Percentiles rank a stretch among this genome's conserved stretches.
phyloP scores from a whole-genome alignment of 768 basidiomycete species.

The Kwoniella pini region DNA sequence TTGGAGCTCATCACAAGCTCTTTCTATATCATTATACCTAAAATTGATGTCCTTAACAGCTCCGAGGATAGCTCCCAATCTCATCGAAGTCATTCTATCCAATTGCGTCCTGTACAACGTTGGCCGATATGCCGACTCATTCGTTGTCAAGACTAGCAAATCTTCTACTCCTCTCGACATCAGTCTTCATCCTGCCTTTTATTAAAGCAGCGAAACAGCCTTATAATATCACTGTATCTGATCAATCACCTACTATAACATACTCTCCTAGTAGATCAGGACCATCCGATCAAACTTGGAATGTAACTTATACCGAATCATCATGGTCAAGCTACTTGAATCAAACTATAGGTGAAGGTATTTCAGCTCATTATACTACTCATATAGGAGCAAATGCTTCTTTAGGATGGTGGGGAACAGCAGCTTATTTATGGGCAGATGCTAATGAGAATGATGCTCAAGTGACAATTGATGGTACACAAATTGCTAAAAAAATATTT shows the following conservation, averaged over 20 bases:
- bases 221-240: slow-evolving; percentile 18
- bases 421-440: slow-evolving; percentile 13
- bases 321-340: slow-evolving; percentile 4
- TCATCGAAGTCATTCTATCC: too few relatives aligned
- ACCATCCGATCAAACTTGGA: slow-evolving; percentile 7
- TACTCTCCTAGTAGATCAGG: slow-evolving; percentile 7
- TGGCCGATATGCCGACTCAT: neutral
- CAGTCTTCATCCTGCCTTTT: neutral
- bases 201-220: neutral
- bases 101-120: neutral
- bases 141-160: neutral
- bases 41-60: too few relatives aligned
- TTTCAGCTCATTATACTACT: slow-evolving; percentile 14
- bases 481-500: neutral
- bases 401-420: slow-evolving; percentile 14
- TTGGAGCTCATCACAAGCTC: too few relatives aligned
- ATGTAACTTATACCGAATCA: slow-evolving; percentile 12
- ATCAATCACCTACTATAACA: slow-evolving; percentile 23
- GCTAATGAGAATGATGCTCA: neutral
- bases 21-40: too few relatives aligned
- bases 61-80: too few relatives aligned
- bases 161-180: neutral
- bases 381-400: slow-evolving; percentile 12
- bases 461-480: slow-evolving; percentile 10
- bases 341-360: slow-evolving; percentile 12